Percentiles rank a stretch among this genome's conserved stretches.
Evolutionary conservation across 768 basidiomycete species (phyloP).

Genomic region (Mycena kentingensis): DNA sequence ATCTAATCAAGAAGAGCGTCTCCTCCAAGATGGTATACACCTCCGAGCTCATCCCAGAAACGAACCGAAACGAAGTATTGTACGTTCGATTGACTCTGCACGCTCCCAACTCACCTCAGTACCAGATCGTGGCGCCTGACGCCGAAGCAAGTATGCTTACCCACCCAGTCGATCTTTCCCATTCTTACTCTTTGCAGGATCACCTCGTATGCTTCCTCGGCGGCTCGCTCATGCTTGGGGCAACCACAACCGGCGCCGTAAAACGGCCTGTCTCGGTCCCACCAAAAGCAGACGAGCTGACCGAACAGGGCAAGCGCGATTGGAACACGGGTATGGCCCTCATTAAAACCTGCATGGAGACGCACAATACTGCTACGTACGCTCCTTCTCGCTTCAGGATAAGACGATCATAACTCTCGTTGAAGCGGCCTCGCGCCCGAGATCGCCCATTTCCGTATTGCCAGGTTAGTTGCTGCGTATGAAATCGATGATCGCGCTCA

Average conservation of each 20-base stretch:
- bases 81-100: constrained; percentile 20
- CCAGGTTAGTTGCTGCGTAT: constrained; percentile 15
- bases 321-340: constrained; percentile 83
- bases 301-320: constrained; percentile 65
- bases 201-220: constrained; percentile 95
- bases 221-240: constrained; percentile 89
- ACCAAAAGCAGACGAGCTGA: constrained; percentile 63
- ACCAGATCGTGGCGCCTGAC: constrained; percentile 69
- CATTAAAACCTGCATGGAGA: constrained; percentile 84
- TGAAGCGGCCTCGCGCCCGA: constrained; percentile 83
- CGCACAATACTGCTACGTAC: constrained; percentile 81
- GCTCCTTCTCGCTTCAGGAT: constrained; percentile 28
- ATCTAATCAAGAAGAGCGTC: constrained; percentile 68
- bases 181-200: constrained; percentile 40
- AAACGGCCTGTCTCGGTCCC: constrained; percentile 62
- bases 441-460: constrained; percentile 81
- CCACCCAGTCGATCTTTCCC: neutral
- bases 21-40: constrained; percentile 71
- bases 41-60: constrained; percentile 74
- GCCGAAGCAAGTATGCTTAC: constrained; percentile 66
- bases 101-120: neutral
- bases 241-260: constrained; percentile 64
- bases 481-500: neutral
- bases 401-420: neutral
- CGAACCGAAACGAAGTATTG: constrained; percentile 40